Conservation (phyloP, 306 rosid genomes). For the Cicer yamashitae region DNA sequence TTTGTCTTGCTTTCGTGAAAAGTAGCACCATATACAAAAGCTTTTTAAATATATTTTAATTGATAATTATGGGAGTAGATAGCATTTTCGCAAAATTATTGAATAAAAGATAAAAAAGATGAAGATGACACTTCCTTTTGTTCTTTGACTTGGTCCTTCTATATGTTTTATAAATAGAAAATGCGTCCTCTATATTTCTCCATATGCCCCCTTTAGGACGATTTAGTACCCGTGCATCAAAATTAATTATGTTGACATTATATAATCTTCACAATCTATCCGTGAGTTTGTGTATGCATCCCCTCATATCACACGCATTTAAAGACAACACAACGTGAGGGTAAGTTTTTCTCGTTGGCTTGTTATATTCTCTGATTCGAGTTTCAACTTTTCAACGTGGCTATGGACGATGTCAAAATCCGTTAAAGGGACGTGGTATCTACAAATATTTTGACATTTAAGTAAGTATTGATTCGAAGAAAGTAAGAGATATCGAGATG, state of each 20-base stretch:
- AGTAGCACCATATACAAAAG: conserved; percentile 6
- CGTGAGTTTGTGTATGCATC: not conserved
- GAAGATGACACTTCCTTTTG: conserved; percentile 27
- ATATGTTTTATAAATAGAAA: conserved; percentile 1
- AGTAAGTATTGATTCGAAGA: too few relatives aligned
- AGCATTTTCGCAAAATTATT: not conserved
- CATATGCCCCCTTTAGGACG: conserved; percentile 21
- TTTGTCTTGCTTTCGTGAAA: conserved; percentile 36
- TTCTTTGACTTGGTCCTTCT: conserved; percentile 33
- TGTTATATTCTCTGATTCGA: not conserved
- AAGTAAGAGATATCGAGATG: too few relatives aligned
- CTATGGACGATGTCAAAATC: too few relatives aligned
- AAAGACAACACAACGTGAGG: conserved; percentile 9
- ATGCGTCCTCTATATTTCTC: conserved; percentile 33
- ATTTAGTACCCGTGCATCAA: not conserved
- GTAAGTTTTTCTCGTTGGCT: not conserved
- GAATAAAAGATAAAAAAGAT: conserved; percentile 35
- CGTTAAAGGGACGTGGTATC: too few relatives aligned
- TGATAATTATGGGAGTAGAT: not conserved
- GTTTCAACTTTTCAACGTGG: not conserved
- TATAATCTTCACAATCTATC: not conserved
- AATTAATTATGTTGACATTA: not conserved
- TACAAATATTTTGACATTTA: too few relatives aligned
- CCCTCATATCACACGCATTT: not conserved
- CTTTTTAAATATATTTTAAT: not conserved